These are phyloP conservation scores for Cordia subcordata DNA, from an alignment of 257 asterid species.

Conservation along the genomic window DNA sequence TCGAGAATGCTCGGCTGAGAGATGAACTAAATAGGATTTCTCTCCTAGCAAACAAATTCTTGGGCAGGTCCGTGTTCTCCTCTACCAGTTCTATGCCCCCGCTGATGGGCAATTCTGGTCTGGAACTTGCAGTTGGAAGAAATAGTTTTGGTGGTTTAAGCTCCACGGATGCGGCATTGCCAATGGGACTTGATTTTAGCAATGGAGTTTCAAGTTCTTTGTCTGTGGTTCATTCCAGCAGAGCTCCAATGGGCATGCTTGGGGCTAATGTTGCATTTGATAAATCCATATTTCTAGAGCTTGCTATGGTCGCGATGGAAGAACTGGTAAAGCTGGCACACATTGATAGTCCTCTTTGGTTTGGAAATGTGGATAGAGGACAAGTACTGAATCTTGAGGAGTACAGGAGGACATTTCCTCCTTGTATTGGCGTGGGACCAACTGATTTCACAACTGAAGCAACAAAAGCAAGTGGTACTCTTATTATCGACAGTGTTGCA, in stretches of 20 bases:
- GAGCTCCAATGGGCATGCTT: constrained; percentile 25
- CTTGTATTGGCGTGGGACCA: constrained; percentile 57
- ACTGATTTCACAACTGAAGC: constrained; percentile 55
- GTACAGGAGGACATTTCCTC: constrained; percentile 49
- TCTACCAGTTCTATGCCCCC: constrained; percentile 22
- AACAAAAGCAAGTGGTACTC: constrained; percentile 56
- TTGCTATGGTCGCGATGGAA: constrained; percentile 61
- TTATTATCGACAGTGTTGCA: constrained; percentile 36
- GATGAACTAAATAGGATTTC: constrained; percentile 56
- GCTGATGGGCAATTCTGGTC: constrained; percentile 25
- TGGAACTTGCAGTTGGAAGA: constrained; percentile 62
- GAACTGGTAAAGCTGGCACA: constrained; percentile 69
- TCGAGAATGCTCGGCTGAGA: constrained; percentile 67
- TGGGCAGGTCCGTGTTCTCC: constrained; percentile 34
- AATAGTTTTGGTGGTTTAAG: constrained; percentile 36
- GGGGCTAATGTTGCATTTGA: constrained; percentile 36
- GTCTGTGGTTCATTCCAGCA: constrained; percentile 24
- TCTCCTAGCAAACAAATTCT: constrained; percentile 44
- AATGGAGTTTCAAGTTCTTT: constrained; percentile 29
- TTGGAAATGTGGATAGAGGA: constrained; percentile 39
- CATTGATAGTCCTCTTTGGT: constrained; percentile 64
- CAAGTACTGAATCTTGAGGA: constrained; percentile 64
- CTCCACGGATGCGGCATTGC: constrained; percentile 34
- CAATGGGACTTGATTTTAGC: constrained; percentile 51
- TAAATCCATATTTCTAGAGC: constrained; percentile 43